phyloP scores from a whole-genome alignment of 2,329 filamentous ascomycete genomes.

The Cercospora zeina region DNA sequence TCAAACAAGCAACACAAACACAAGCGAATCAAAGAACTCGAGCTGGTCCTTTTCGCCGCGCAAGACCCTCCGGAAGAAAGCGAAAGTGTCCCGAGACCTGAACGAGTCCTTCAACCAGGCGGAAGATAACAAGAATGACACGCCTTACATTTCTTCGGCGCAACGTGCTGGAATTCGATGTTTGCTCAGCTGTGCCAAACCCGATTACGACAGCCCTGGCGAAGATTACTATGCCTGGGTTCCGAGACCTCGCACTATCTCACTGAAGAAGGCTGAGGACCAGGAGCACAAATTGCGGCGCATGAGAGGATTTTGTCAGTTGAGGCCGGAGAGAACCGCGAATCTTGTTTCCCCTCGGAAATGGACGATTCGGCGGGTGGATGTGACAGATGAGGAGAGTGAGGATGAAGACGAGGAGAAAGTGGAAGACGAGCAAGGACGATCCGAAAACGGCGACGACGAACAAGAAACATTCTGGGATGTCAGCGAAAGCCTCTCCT shows the following conservation, averaged over 20 bases:
- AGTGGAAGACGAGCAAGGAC: not conserved
- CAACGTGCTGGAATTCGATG: not conserved
- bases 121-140: not conserved
- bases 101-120: not conserved
- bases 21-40: too few relatives aligned
- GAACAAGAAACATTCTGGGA: slow-evolving; percentile 6
- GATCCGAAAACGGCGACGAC: not conserved
- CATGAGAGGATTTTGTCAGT: not conserved
- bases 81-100: not conserved
- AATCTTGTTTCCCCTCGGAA: not conserved
- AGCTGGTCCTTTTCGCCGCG: not conserved
- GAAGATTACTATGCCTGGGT: not conserved
- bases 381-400: not conserved
- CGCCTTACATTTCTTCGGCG: not conserved
- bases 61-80: not conserved
- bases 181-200: not conserved
- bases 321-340: not conserved
- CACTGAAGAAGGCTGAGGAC: not conserved
- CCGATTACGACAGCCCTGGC: not conserved
- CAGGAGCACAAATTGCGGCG: not conserved
- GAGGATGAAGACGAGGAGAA: not conserved
- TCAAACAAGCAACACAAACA: too few relatives aligned
- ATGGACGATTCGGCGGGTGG: not conserved
- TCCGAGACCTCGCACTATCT: not conserved
- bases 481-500: not conserved